These are phyloP conservation scores for Bertia moriformis DNA, from an alignment of 2,329 filamentous ascomycete species.

Conservation along the genomic window DNA sequence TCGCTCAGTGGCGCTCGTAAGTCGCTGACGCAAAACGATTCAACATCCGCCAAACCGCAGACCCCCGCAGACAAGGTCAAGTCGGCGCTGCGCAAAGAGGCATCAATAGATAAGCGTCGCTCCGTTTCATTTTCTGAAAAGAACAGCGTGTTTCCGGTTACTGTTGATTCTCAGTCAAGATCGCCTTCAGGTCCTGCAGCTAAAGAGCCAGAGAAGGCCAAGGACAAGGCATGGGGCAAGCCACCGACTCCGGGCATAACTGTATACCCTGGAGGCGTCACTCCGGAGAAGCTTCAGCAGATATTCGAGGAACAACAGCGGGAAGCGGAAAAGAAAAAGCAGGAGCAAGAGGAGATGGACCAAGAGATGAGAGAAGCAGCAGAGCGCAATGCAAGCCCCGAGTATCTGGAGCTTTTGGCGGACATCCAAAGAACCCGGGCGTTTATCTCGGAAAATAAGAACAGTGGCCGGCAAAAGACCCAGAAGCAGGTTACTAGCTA, in stretches of 20 bases:
- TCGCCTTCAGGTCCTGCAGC: no score
- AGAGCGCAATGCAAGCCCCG: not conserved
- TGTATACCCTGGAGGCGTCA: slow-evolving; percentile 3
- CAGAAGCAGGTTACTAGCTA: no score
- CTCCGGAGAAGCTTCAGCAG: slow-evolving; percentile 2
- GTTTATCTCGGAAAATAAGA: no score
- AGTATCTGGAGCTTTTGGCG: no score
- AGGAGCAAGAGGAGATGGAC: not conserved
- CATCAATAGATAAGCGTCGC: not conserved
- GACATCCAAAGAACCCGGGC: not conserved
- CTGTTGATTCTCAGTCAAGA: no score
- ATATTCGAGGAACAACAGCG: slow-evolving; percentile 1
- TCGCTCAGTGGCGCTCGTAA: no score
- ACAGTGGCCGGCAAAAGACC: no score
- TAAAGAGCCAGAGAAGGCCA: not conserved
- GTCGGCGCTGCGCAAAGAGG: not conserved
- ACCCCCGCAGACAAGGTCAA: not conserved
- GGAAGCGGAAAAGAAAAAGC: not conserved
- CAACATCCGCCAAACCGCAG: no score
- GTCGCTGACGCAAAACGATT: no score
- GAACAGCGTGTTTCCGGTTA: not conserved
- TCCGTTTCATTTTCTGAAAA: not conserved
- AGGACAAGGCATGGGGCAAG: slow-evolving; percentile 1
- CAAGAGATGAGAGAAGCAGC: not conserved
- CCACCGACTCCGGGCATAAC: slow-evolving; percentile 5